Evolutionary conservation across 116 monocot species (phyloP).

Genomic region (Trichopus zeylanicus): DNA sequence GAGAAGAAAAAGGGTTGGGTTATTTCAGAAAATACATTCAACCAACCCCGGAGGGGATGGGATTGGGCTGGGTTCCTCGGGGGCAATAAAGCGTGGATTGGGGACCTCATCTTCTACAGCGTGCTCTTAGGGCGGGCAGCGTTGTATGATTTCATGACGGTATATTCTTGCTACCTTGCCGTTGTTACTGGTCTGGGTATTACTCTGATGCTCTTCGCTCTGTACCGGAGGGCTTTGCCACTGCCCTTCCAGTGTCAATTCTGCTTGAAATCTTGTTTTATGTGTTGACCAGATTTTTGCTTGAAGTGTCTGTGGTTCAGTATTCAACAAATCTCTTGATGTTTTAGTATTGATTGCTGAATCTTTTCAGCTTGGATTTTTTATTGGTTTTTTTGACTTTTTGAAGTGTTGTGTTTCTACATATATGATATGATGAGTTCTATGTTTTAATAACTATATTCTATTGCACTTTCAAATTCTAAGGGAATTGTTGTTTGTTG

Average conservation of each 20-base stretch:
- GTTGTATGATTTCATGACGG: conserved; percentile 80
- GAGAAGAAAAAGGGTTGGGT: conserved; percentile 17
- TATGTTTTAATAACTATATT: too few species aligned
- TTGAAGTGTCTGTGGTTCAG: conserved; percentile 75
- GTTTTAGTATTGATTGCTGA: conserved; percentile 37
- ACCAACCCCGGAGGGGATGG: conserved; percentile 35
- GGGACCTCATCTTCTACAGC: conserved; percentile 99
- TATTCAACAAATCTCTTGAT: conserved; percentile 75
- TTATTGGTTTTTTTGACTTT: too few species aligned
- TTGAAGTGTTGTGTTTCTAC: too few species aligned
- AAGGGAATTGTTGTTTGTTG: too few species aligned
- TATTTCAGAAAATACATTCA: too few species aligned
- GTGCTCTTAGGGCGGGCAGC: conserved; percentile 91
- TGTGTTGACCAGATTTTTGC: conserved; percentile 54
- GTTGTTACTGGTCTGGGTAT: conserved; percentile 86
- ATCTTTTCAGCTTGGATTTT: too few species aligned
- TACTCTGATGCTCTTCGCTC: conserved; percentile 66
- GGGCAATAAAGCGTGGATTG: conserved; percentile 92
- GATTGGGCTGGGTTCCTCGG: conserved; percentile 72
- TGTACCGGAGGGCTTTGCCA: conserved; percentile 86
- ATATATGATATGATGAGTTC: too few species aligned
- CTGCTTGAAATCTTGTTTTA: conserved; percentile 78
- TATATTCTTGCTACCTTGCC: conserved; percentile 97
- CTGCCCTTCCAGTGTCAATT: conserved; percentile 85
- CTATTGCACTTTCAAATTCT: too few species aligned